Evolutionary conservation across 331 rosid species (phyloP).

Genomic region (Erythrophleum ivorense): DNA sequence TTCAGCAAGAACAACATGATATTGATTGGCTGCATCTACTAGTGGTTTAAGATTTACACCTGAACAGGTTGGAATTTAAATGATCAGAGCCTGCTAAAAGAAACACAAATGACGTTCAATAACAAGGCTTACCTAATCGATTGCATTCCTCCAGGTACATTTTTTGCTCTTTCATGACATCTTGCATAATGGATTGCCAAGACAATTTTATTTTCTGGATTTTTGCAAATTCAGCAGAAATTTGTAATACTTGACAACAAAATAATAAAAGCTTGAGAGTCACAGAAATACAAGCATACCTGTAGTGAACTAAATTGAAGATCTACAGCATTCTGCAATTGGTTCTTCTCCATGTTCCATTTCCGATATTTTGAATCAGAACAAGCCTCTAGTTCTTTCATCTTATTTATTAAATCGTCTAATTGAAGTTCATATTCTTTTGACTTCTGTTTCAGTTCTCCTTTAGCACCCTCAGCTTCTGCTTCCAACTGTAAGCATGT

Average conservation of each 20-base stretch:
- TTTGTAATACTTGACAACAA: conserved; percentile 13
- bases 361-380: conserved; percentile 54
- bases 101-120: not conserved
- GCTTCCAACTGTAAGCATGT: conserved; percentile 63
- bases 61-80: conserved; percentile 37
- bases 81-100: conserved; percentile 24
- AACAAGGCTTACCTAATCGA: conserved; percentile 57
- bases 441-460: conserved; percentile 47
- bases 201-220: conserved; percentile 65
- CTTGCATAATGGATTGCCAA: conserved; percentile 70
- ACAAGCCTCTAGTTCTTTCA: conserved; percentile 57
- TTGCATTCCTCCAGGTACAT: conserved; percentile 58
- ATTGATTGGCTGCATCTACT: conserved; percentile 70
- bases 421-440: conserved; percentile 51
- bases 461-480: conserved; percentile 51
- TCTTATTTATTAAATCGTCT: conserved; percentile 41
- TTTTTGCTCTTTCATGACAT: conserved; percentile 51
- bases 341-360: conserved; percentile 63
- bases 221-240: conserved; percentile 25
- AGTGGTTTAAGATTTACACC: conserved; percentile 66
- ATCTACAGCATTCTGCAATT: conserved; percentile 45
- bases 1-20: conserved; percentile 70
- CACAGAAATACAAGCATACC: conserved; percentile 48
- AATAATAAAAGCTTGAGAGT: conserved; percentile 10
- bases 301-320: conserved; percentile 62